Evolutionary conservation across 169 alveolate genomes (phyloP).

Genomic region (Eimeria maxima): DNA sequence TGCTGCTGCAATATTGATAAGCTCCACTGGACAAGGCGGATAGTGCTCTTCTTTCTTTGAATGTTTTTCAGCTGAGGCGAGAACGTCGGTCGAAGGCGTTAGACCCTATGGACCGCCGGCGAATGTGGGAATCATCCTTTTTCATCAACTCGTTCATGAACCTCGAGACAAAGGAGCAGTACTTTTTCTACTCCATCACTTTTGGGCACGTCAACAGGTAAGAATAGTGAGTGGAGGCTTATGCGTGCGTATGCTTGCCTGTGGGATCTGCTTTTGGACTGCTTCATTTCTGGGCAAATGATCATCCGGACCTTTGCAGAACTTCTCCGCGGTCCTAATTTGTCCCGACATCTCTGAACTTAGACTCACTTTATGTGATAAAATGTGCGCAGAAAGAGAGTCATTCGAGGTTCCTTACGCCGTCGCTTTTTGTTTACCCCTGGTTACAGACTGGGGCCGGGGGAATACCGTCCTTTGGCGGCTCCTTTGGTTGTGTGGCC

Average conservation of each 20-base stretch:
- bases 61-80: conserved; percentile 56
- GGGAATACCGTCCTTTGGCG: conserved; percentile 63
- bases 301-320: not conserved
- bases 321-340: not conserved
- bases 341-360: not conserved
- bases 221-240: not conserved
- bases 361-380: not conserved
- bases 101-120: conserved; percentile 80
- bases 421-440: conserved; percentile 81
- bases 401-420: conserved; percentile 55
- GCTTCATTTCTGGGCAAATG: not conserved
- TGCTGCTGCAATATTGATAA: not conserved
- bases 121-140: conserved; percentile 83
- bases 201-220: conserved; percentile 78
- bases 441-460: conserved; percentile 76
- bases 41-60: not conserved
- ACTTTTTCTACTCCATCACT: conserved; percentile 77
- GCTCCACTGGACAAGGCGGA: not conserved
- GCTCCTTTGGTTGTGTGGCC: conserved; percentile 82
- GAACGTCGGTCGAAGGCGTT: conserved; percentile 50
- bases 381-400: not conserved
- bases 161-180: conserved; percentile 77
- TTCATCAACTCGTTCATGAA: conserved; percentile 79
- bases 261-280: not conserved
- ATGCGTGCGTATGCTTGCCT: not conserved